phyloP scores from a whole-genome alignment of 1,284 basidiomycete species.

The Sporisorium reilianum region DNA sequence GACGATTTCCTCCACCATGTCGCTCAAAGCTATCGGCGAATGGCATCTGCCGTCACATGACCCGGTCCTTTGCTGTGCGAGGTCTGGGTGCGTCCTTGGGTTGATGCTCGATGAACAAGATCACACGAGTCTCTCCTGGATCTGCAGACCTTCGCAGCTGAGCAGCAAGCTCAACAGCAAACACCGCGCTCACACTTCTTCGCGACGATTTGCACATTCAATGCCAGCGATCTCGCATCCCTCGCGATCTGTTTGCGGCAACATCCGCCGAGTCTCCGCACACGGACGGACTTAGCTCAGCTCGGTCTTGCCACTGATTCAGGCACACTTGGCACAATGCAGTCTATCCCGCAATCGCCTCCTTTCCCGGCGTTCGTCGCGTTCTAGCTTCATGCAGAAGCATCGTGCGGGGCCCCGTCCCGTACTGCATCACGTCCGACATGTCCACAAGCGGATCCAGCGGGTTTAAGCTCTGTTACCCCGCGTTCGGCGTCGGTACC shows the following conservation, averaged over 20 bases:
- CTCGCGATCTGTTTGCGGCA: conserved; percentile 1
- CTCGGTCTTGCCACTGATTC: background rate
- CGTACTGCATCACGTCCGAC: background rate
- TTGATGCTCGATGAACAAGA: background rate
- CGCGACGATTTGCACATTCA: background rate
- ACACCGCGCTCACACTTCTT: background rate
- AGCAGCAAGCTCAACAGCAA: background rate
- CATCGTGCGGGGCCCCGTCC: conserved; percentile 11
- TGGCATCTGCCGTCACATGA: background rate
- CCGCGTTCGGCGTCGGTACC: background rate
- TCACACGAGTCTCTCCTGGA: conserved; percentile 1
- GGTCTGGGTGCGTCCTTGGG: no score
- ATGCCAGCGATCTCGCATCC: no score
- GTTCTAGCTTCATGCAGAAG: background rate
- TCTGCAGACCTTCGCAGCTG: background rate
- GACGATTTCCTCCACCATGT: no score
- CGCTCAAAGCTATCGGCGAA: background rate
- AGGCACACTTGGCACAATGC: background rate
- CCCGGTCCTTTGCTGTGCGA: background rate
- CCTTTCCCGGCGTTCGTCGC: background rate
- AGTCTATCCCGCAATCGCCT: background rate
- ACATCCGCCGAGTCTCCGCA: background rate
- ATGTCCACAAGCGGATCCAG: background rate
- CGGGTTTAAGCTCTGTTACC: background rate
- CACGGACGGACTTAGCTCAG: conserved; percentile 1